Evolutionary conservation across 2,329 filamentous ascomycete species (phyloP), one percentile per base, ranked within the genome.

Genomic region (Lecanicillium sp.): DNA sequence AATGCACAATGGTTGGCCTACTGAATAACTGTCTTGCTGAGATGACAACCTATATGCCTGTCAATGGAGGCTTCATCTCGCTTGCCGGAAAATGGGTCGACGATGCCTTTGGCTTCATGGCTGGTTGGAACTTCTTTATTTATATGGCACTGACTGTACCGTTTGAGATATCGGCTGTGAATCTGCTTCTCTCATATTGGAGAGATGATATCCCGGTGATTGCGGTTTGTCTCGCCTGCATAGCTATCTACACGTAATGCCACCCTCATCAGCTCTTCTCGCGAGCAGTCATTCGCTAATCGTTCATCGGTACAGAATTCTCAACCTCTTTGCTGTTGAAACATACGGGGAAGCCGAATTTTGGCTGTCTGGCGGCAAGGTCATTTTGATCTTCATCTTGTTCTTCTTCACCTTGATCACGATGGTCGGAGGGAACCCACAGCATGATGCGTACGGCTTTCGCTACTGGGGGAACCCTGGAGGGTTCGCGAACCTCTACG

Each of bases 351-450:
- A 85, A 54, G 74, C 80, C 10, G 84, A 89, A 52, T 89, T 89
- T 50, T 80, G 72, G 72, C 63, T 79, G 3, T 72, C 74, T 3
- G 62, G 60, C 29, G 77, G 78, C 46, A 84, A 85, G 55, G 68
- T 84, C 25, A 56, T 84, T 17, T 66, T 85, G 33, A 82, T 83
- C 48, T 64, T 80, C 43, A 76, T 79, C 11, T 65, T 86, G 37
- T 81, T 87, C 56, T 61, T 69, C 51, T 88, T 83, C 60, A 88
- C 85, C n/a, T 84, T 90, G 53, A 70, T 90, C 49, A 80, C 78
- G 35, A 87, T 88, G 81, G 66, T 87, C 7, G 85, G 84, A 25
- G 85, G 82, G 19, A 89, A 89, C 48, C 85, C 85, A 0, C 55
- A 77, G 5, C 64, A 75, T 34, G 80, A 84, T 49, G 67, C 76